Evolutionary conservation across 1,139 yeast genomes (phyloP).

Genomic region (Debaryomyces sp.): DNA sequence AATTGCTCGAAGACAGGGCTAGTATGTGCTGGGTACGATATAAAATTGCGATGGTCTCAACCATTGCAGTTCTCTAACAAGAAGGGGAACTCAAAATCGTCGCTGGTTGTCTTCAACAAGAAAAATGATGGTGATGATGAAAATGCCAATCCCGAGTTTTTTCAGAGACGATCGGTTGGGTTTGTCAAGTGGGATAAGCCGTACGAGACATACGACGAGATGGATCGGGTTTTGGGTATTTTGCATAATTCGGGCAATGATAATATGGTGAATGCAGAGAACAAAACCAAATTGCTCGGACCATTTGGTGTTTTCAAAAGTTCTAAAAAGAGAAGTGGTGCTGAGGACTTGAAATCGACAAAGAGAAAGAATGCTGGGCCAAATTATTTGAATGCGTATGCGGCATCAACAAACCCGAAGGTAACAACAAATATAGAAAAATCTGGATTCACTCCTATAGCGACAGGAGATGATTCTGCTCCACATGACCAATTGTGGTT

Average conservation of each 20-base stretch:
- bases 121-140: constrained; percentile 18
- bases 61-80: constrained; percentile 50
- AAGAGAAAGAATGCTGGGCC: not conserved
- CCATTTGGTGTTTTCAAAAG: constrained; percentile 78
- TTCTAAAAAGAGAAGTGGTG: not conserved
- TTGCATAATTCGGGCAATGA: constrained; percentile 57
- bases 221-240: constrained; percentile 70
- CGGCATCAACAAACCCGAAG: not conserved
- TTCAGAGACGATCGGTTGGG: constrained; percentile 73
- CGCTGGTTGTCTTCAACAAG: constrained; percentile 29
- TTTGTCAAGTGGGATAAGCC: constrained; percentile 70
- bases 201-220: constrained; percentile 76
- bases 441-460: constrained; percentile 6
- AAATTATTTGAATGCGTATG: constrained; percentile 1
- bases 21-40: constrained; percentile 80
- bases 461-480: constrained; percentile 13
- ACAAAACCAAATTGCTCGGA: constrained; percentile 63
- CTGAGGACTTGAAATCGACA: not conserved
- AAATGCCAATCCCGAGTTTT: constrained; percentile 43
- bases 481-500: constrained; percentile 57
- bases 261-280: constrained; percentile 32
- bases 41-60: constrained; percentile 76
- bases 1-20: constrained; percentile 51
- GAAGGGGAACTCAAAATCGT: constrained; percentile 28
- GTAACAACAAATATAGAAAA: constrained; percentile 4